Evolutionary conservation across 257 asterid genomes (phyloP), one percentile per base, ranked within the genome.

Genomic region (Forsythia viridissima): DNA sequence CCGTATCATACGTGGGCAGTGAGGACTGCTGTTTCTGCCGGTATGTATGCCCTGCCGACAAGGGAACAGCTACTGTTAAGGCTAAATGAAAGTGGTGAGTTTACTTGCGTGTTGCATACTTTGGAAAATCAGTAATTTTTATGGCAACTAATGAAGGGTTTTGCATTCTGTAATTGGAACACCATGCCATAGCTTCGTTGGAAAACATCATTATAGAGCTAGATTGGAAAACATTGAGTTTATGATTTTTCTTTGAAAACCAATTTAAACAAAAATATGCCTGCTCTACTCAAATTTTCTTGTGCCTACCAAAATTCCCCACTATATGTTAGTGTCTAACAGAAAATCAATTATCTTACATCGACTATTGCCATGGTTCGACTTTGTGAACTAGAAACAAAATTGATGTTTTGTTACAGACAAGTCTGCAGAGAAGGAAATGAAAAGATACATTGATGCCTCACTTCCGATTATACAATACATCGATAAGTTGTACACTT

Each of bases 11-110:
- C 97, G 12, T 96, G 99, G 99, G 92, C 94, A 0, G 92, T 96
- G 68, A 90, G 97, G 84, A 89, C 99, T 69, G 98, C 98, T 66
- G 99, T 89, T 76, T 90, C 89, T 72, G 99, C 99, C 12, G 99
- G 99, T n/a, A 92, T 96, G 98, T 92, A 91, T 87, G 93, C 97
- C 48, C 87, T 96, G 81, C 99, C 99, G 7, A 80, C 98, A 8
- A 87, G 97, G 89, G 94, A 92, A 16, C 98, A 93, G 68, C 97
- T 96, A 36, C 89, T 96, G 44, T 12, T 87, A 75, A 92, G 82
- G 85, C 87, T 93, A 82, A 92, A 93, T 73, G 99, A 96, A 89
- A 91, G 88, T 30, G 88, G 99, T 95, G 63, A 90, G 93, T 74
- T 59, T 16, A 59, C 67, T 30, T 44, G 13, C 4, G 15, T n/a